phyloP scores from a whole-genome alignment of 371 early-diverging fungal species.

The Actinomortierella wolfii region DNA sequence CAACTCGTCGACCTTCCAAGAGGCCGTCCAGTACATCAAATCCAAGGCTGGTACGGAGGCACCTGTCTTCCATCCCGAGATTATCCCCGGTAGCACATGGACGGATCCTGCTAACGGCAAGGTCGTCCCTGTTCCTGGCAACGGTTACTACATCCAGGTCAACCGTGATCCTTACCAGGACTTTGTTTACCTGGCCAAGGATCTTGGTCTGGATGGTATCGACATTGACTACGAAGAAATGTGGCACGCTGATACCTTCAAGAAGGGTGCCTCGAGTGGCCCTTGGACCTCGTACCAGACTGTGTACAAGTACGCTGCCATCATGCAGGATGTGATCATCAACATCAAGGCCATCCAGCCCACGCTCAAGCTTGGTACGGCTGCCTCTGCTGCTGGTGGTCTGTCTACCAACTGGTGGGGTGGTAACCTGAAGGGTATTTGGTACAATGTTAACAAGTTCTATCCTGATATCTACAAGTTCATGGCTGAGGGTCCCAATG shows the following conservation, averaged over 20 bases:
- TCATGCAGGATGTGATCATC: constrained; percentile 40
- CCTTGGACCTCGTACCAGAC: constrained; percentile 42
- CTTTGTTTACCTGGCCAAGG: constrained; percentile 43
- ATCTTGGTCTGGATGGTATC: constrained; percentile 43
- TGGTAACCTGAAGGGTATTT: constrained; percentile 48
- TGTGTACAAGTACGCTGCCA: constrained; percentile 43
- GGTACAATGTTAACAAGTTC: constrained; percentile 36
- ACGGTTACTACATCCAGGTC: constrained; percentile 22
- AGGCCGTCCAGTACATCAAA: constrained; percentile 21
- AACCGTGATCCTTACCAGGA: constrained; percentile 48
- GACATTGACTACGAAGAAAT: constrained; percentile 47
- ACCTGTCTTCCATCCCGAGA: constrained; percentile 42
- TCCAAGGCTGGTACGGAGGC: constrained; percentile 23
- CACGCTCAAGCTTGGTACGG: constrained; percentile 24
- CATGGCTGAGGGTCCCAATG: constrained; percentile 20
- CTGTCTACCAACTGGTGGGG: constrained; percentile 47
- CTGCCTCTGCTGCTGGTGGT: constrained; percentile 44
- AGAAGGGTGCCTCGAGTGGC: constrained; percentile 27
- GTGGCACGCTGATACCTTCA: constrained; percentile 46
- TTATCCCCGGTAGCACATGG: constrained; percentile 32
- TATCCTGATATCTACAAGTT: constrained; percentile 43
- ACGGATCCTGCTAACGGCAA: constrained; percentile 29
- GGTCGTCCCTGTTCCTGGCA: constrained; percentile 28
- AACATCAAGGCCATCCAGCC: constrained; percentile 39
- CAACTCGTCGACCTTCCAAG: constrained; percentile 39